Percentiles rank a stretch among this genome's conserved stretches.
phyloP scores from a whole-genome alignment of 768 basidiomycete genomes.

The Mycena metata region DNA sequence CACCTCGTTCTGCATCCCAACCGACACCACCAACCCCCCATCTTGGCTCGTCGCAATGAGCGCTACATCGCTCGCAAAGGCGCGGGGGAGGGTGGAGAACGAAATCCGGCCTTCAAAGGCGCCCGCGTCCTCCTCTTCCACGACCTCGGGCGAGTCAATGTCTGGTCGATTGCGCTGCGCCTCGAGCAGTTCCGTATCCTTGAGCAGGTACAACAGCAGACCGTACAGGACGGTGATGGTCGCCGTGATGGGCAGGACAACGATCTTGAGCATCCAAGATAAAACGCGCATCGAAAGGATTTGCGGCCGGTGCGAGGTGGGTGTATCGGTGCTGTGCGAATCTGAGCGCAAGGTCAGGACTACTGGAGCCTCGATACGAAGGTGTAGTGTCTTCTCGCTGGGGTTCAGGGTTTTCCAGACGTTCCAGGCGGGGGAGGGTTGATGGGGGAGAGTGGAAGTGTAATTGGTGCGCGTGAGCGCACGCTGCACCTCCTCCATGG shows the following conservation, averaged over 20 bases:
- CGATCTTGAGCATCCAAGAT: constrained; percentile 84
- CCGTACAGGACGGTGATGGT: constrained; percentile 83
- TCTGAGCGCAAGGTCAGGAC: constrained; percentile 76
- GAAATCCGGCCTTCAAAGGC: constrained; percentile 60
- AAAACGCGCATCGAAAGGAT: constrained; percentile 63
- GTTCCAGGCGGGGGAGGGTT: constrained; percentile 67
- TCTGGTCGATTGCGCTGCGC: constrained; percentile 79
- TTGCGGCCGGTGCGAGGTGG: constrained; percentile 53
- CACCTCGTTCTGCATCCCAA: constrained; percentile 85
- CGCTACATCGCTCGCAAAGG: constrained; percentile 86
- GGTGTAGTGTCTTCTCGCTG: constrained; percentile 72
- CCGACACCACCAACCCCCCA: constrained; percentile 74
- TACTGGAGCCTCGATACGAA: constrained; percentile 85
- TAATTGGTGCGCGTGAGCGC: constrained; percentile 51
- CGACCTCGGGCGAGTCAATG: constrained; percentile 50
- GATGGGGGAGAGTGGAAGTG: constrained; percentile 33
- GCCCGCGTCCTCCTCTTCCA: constrained; percentile 46
- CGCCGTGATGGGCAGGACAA: constrained; percentile 85
- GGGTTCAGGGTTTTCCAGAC: constrained; percentile 89
- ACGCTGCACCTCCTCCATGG: constrained; percentile 46
- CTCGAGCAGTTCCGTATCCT: constrained; percentile 92
- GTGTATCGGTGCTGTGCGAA: constrained; percentile 30
- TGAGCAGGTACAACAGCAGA: constrained; percentile 87
- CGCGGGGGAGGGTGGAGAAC: constrained; percentile 84
- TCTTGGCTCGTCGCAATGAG: constrained; percentile 79